Evolutionary conservation across 164 flowering plant genomes (phyloP), one percentile per base, ranked within the genome.

Genomic region (Pachysandra terminalis): DNA sequence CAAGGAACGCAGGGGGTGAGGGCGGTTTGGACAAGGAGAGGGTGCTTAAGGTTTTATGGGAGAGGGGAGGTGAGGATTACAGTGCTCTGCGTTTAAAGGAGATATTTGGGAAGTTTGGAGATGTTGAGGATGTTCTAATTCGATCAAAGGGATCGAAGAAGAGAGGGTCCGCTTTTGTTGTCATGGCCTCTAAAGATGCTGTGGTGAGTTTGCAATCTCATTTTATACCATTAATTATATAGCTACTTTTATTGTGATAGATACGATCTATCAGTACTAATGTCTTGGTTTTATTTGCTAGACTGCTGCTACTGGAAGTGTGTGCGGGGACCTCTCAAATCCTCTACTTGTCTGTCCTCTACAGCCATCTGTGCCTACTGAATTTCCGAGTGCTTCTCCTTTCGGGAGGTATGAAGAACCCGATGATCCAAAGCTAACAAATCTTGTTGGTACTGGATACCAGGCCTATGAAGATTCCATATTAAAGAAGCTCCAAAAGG

Each of bases 41-140:
- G 77, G 75, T 82, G 49, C 81, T 94, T 61, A 91, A 91, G 68
- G 97, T 91, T 32, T 83, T 87, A 5, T 94, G 97, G 97, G 90
- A 83, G 59, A 84, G 81, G 60, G 66, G 21, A 35, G 85, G 82
- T 23, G 80, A 81, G 63, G 90, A 72, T 61, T 94, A 90, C 63
- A 75, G 78, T 52, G 84, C 86, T 9, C 74, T 77, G 68, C 79
- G 79, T 63, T 71, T 90, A 72, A 80, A 67, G 58, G 85, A 89
- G 65, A 25, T 91, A 35, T 90, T 91, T 73, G 75, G 81, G 25
- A 67, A 77, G 73, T 94, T 88, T 83, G 98, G 98, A 1, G 68
- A 63, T 55, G 93, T 94, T 41, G 96, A 88, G 78, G 97, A 94
- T 79, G 90, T 94, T 55, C 86, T 94, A 13, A 84, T 86, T 48